Conservation (phyloP, 2,329 filamentous ascomycete species). For the Venturia oleaginea region DNA sequence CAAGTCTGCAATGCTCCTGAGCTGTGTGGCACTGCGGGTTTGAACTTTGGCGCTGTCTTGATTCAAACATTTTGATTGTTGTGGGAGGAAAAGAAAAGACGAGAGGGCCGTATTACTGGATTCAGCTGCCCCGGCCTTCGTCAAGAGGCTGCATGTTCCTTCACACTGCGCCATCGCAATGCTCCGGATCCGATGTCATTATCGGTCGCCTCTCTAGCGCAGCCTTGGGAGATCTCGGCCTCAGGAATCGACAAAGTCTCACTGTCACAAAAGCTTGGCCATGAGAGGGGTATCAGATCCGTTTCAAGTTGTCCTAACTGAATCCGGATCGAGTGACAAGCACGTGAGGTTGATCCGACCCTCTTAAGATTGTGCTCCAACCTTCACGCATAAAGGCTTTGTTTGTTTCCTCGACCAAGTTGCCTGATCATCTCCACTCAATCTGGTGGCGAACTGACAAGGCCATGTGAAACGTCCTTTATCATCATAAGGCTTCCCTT, state of each 20-base stretch:
- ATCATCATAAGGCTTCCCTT: neutral
- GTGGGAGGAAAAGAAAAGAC: neutral
- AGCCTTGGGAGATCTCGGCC: neutral
- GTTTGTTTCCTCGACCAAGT: neutral
- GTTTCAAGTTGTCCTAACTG: neutral
- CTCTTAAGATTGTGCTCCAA: neutral
- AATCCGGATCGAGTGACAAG: neutral
- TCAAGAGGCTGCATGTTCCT: neutral
- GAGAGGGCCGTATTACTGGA: neutral
- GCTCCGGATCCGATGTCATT: neutral
- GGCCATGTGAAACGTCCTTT: neutral
- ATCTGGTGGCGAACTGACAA: neutral
- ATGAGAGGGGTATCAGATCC: neutral
- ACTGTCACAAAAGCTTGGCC: slow-evolving; percentile 1
- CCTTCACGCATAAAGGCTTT: neutral
- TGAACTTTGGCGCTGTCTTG: slow-evolving; percentile 2
- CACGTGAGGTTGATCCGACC: neutral
- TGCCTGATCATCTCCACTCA: neutral
- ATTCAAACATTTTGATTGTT: slow-evolving; percentile 4
- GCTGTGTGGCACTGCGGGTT: slow-evolving; percentile 3
- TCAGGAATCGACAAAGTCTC: neutral
- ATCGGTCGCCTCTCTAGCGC: neutral
- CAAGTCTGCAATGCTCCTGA: neutral
- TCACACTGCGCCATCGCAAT: neutral
- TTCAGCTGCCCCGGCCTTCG: neutral